Conservation (phyloP, 2,329 filamentous ascomycete species). For the Clonostachys rhizophaga region DNA sequence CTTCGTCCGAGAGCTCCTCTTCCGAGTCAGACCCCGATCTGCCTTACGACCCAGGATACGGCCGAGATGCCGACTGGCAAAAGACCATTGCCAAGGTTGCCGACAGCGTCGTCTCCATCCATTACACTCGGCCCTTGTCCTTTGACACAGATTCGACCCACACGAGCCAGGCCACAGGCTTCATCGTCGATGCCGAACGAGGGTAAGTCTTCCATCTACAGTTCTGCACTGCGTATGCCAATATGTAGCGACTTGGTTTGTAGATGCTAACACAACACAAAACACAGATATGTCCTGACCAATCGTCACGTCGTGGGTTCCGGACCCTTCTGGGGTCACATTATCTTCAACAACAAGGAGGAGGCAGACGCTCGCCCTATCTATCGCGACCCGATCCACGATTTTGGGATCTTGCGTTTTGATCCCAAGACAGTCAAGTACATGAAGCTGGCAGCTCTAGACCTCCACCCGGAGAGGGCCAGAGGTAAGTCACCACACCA, state of each 20-base stretch:
- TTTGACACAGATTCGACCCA: constrained; percentile 96
- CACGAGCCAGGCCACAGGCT: constrained; percentile 93
- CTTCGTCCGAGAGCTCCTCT: too few relatives aligned
- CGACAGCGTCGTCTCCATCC: constrained; percentile 94
- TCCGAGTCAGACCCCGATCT: too few relatives aligned
- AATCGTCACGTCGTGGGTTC: constrained; percentile 92
- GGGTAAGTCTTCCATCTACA: constrained; percentile 51
- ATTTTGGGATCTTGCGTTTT: constrained; percentile 95
- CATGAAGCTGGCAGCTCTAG: constrained; percentile 80
- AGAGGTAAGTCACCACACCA: constrained; percentile 38
- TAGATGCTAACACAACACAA: not conserved
- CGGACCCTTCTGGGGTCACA: constrained; percentile 96
- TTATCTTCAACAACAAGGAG: constrained; percentile 98
- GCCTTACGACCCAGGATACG: too few relatives aligned
- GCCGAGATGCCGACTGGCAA: constrained; percentile 67
- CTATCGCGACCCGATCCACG: constrained; percentile 96
- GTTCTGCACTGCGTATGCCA: not conserved
- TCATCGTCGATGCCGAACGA: constrained; percentile 91
- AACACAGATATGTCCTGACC: constrained; percentile 67
- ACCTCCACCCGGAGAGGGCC: constrained; percentile 80
- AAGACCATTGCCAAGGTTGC: constrained; percentile 92
- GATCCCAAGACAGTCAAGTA: constrained; percentile 96
- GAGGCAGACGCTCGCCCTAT: constrained; percentile 93
- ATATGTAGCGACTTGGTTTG: not conserved
- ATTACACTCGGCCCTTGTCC: constrained; percentile 95